Base-by-base conservation (phyloP, 176 grass and related monocot species). In the Avena insularis region DNA sequence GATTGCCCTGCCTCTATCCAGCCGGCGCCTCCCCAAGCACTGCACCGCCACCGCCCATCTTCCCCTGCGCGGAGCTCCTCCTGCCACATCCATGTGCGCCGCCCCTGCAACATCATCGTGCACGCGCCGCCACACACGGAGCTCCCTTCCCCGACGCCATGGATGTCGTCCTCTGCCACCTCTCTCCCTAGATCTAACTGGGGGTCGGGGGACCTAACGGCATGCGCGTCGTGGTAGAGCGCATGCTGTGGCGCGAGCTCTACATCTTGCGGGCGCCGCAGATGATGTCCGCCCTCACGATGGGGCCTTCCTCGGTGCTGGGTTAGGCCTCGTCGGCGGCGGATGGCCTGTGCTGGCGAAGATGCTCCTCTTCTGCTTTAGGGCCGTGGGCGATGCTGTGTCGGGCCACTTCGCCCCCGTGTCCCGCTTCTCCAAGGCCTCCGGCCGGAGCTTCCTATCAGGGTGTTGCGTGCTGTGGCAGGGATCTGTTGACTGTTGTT, bases 391-490 rank as follows among this genome's bases (percentile, higher is more conserved):
- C 1, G 46, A 36, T 0, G 10, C 48, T 0, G 61, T 82, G 1
- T 71, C 63, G 16, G 92, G 90, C 3, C 94, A 97, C 88, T 89
- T 80, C 36, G 77, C 57, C 2, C 35, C 55, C 1, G 76, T 82
- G 1, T 92, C 90, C 10, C 87, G 92, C 10, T 94, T 97, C 92
- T 97, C 92, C 48, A 97, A 93, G 82, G 92, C 94, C 3, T 97
- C 94, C 3, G 94, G 92, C 0, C 87, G 67, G 9, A 92, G 87
- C 67, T 94, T 97, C 85, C 87, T 92, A 8, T 43, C 87, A 6
- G 74, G 88, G 11, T 77, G 92, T 1, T 94, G 83, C 88, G 80
- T 77, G 94, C 2, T 94, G 85, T 86, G 80, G 69, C 27, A 77
- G 92, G 19, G 92, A 94, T 83, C 36, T 97, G 65, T 80, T 97